Conservation (phyloP, 257 asterid species). For the Nicotiana paniculata region DNA sequence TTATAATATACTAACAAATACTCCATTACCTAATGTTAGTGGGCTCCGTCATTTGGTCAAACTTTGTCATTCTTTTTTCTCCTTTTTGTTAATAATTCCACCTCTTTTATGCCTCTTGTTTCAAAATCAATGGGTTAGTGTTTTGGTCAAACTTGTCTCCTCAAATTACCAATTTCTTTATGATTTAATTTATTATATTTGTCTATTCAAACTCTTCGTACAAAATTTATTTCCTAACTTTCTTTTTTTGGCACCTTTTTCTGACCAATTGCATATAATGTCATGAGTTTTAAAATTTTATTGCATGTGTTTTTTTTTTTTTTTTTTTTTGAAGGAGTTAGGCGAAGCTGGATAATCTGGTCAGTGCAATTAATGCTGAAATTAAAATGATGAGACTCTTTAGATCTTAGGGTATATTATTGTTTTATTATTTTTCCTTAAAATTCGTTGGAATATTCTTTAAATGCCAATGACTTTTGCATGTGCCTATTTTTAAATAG, state of each 20-base stretch:
- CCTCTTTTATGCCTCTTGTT: not conserved
- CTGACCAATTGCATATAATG: not conserved
- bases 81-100: not conserved
- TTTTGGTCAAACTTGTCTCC: slow-evolving; percentile 5
- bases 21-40: not conserved
- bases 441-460: slow-evolving; percentile 2
- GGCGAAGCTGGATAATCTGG: not conserved
- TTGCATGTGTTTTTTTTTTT: not conserved
- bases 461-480: not conserved
- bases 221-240: not conserved
- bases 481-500: slow-evolving; percentile 1
- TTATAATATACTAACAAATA: not conserved
- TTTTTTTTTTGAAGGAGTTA: not conserved
- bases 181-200: not conserved
- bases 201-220: not conserved
- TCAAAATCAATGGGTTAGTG: not conserved
- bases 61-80: not conserved
- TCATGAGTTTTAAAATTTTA: not conserved
- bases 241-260: not conserved
- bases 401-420: not conserved
- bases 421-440: not conserved
- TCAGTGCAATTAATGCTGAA: not conserved
- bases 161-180: not conserved
- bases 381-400: not conserved
- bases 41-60: slow-evolving; percentile 7